A percentile compares a stretch with the other conserved stretches of the same genome.
These are phyloP conservation scores for Calonectria hongkongensis DNA, from an alignment of 2,329 filamentous ascomycete genomes.

Conservation along the genomic window DNA sequence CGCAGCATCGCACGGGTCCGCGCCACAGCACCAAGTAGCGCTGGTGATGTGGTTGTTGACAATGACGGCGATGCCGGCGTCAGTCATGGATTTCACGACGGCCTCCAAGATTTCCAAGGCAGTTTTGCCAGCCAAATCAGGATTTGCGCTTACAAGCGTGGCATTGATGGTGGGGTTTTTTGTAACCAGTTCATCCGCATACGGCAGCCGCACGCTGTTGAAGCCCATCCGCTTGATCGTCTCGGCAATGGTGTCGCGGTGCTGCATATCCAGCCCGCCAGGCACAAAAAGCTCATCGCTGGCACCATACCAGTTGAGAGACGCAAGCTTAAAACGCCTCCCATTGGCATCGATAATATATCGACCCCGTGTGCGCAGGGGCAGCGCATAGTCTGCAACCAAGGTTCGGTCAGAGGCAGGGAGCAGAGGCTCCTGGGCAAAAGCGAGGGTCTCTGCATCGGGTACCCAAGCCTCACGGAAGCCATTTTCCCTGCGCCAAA, in stretches of 20 bases:
- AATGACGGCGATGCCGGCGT: constrained; percentile 78
- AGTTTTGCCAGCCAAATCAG: constrained; percentile 72
- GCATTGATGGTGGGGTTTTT: constrained; percentile 73
- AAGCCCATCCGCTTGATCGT: constrained; percentile 78
- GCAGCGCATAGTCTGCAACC: constrained; percentile 71
- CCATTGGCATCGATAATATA: constrained; percentile 75
- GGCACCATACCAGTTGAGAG: constrained; percentile 83
- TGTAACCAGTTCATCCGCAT: constrained; percentile 81
- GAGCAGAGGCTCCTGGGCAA: constrained; percentile 69
- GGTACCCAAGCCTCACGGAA: constrained; percentile 69
- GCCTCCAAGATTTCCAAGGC: constrained; percentile 79
- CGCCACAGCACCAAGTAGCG: constrained; percentile 81
- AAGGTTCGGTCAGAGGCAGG: constrained; percentile 64
- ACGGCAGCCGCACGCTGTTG: constrained; percentile 82
- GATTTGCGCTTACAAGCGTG: constrained; percentile 72
- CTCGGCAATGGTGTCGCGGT: constrained; percentile 76
- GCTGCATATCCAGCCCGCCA: constrained; percentile 77
- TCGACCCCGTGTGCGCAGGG: constrained; percentile 75
- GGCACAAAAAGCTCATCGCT: constrained; percentile 80
- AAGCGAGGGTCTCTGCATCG: constrained; percentile 66
- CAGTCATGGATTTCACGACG: constrained; percentile 75
- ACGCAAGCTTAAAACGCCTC: constrained; percentile 76
- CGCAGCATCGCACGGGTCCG: constrained; percentile 79
- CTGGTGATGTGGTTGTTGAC: constrained; percentile 83
- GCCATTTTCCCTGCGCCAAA: constrained; percentile 67